phyloP scores from a whole-genome alignment of 768 basidiomycete species.

The Pisolithus tinctorius region DNA sequence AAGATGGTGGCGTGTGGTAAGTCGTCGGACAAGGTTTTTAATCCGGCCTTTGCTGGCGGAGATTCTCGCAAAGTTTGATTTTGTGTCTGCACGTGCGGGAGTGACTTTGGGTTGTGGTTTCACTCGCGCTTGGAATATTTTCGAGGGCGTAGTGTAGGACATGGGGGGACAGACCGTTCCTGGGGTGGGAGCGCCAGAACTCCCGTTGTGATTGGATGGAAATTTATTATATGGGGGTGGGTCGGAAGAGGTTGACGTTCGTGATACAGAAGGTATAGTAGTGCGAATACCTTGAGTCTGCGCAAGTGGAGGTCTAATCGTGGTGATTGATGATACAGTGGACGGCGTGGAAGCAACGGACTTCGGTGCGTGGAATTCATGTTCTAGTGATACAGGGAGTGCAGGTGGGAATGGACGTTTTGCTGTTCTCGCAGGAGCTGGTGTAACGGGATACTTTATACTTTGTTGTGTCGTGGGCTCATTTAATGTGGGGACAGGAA shows the following conservation, averaged over 20 bases:
- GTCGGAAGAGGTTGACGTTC: not conserved
- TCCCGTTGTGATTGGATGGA: not conserved
- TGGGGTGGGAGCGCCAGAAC: not conserved
- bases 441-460: not conserved
- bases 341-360: slow-evolving; percentile 8
- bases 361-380: slow-evolving; percentile 1
- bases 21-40: slow-evolving; percentile 21
- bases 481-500: not conserved
- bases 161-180: not conserved
- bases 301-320: slow-evolving; percentile 1
- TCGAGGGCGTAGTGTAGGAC: not conserved
- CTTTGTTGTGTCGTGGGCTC: not conserved
- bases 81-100: not conserved
- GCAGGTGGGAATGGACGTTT: not conserved
- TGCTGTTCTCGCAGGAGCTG: not conserved
- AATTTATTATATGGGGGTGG: not conserved
- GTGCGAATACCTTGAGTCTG: not conserved
- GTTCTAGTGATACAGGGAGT: slow-evolving; percentile 5
- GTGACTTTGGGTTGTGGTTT: not conserved
- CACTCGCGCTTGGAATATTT: not conserved
- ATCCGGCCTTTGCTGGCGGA: slow-evolving; percentile 14
- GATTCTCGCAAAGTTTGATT: slow-evolving; percentile 4
- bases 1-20: slow-evolving; percentile 30
- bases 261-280: slow-evolving; percentile 1
- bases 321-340: slow-evolving; percentile 9